Base-by-base conservation (phyloP, 805 yeast species). In the Saturnispora saitoi region DNA sequence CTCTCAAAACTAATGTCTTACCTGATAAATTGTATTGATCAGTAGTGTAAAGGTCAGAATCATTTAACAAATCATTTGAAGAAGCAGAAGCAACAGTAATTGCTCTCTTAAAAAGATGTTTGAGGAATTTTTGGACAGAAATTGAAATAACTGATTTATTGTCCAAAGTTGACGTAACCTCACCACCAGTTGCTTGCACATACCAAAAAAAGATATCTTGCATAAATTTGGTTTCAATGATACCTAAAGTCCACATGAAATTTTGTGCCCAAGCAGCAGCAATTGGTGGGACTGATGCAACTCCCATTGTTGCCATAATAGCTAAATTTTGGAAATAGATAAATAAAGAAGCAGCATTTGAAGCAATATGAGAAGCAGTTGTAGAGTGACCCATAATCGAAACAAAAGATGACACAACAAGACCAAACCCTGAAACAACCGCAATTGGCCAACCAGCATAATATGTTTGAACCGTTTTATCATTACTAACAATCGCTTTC, bases 211-310 rank as follows among this genome's bases (percentile, higher is more conserved):
- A 83, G 53, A 88, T 85, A 39, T 72, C 65, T 65, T 90, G 96
- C 78, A 91, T 83, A 59, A 89, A 86, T 12, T 68, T 65, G 7
- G 81, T 78, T 47, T 76, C 75, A 58, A 93, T 86, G 54, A 91
- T 82, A 42, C 99, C 99, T 77, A 91, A 77, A 1, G 97, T 81
- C 98, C 98, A 91, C 66, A 80, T 81, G 72, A 93, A 93, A 70
- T 91, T 93, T 67, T 91, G 96, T 30, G 95, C 81, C 99, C 99
- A 91, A 2, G 98, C 90, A 3, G 95, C 88, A 4, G 97, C 98
- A 56, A 93, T 90, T 2, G 99, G 99, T 2, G 99, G 99, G 19
- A 88, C 86, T 52, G 78, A 72, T 19, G 87, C 77, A 29, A 91
- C 97, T 49, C 95, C 96, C 89, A 89, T 83, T 96, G 93, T 90